Base-by-base conservation (phyloP, 2,329 filamentous ascomycete genomes). In the Xylariales sp. region DNA sequence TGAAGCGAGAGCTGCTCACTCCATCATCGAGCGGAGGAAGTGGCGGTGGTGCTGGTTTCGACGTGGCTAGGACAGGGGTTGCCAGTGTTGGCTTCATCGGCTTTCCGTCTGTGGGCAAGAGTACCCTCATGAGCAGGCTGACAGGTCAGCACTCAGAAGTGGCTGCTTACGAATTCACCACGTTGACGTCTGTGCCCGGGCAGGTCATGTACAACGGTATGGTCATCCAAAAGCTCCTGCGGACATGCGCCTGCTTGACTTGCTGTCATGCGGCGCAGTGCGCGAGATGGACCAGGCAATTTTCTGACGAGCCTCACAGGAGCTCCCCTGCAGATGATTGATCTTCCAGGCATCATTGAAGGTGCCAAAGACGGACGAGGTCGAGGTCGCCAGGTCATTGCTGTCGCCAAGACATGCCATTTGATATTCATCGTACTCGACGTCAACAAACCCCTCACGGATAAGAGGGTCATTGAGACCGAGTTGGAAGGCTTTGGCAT, bases 401-500 rank as follows among this genome's bases (percentile, higher is more conserved):
- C 93, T 7, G 93, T 98, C 36, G 91, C 93, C 46, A 98, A 98
- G 74, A 97, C 93, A 14, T 98, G 93, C 70, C 87, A 98, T 74
- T 70, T 98, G 55, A 98, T 98, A 56, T 97, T 97, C 68, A 98
- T 98, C 60, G 88, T 98, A 35, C 75, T 98, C 42, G 93, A 98
- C 60, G 93, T 98, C 58, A 97, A 97, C 70, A 98, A 98, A 69
- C 93, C 93, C 18, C 72, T 98, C 54, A 95, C 91, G 12, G 93
- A 98, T 68, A 98, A 98, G 74, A 81, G 88, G 46, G 76, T 98
- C 49, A 98, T 98, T 58, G 93, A 98, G 68, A 76, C 80, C 38
- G 93, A 98, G 70, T 68, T 98, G 61, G 93, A 98, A 64, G 93
- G 93, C 6, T 98, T 98, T 57, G 93, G 93, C 24, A 96, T 98